Evolutionary conservation across 2,329 filamentous ascomycete species (phyloP), one percentile per base, ranked within the genome.

Genomic region (Diaporthe amygdali): DNA sequence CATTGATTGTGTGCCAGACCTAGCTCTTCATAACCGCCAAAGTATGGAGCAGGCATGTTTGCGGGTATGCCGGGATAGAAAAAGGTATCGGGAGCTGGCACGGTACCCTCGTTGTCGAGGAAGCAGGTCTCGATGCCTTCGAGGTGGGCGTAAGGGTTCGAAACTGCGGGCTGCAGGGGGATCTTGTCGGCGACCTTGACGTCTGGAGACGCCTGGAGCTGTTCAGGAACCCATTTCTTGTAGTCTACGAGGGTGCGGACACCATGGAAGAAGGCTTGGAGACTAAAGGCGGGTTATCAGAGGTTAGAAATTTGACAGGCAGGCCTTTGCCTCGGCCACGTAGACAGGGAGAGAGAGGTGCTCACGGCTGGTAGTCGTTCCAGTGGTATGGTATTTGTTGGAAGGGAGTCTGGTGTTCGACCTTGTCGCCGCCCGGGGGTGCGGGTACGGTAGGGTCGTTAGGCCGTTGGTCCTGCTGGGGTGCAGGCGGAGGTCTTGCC

Each of bases 1-100:
- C 91, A 93, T 22, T 93, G 78, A 73, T 90, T 87, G 20, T 84
- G 84, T 68, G 93, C 89, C 59, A 94, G 84, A 20, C 86, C 88
- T 55, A 93, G 81, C 10, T 87, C 83, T 41, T 87, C 83, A 76
- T 90, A 91, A 74, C 89, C 89, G 27, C 92, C 92, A 69, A 94
- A 88, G 41, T 87, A 84, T 4, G 91, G 87, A 9, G 84, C 79
- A 0, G 91, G 90, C 76, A 92, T 93, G 8, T 83, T 82, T 49
- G 86, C 82, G 1, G 90, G 89, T 5, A 93, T 83, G 39, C 91
- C 92, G 3, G 86, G 85, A 75, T 89, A 89, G 5, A 84, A 86
- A 73, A 86, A 87, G 68, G 88, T 83, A 70, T 89, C 86, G 10
- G 88, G 87, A 17, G 82, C 77, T 0, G 69, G 86, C n/a, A 87